phyloP scores from a whole-genome alignment of 495 filamentous ascomycete genomes.

The Hamigera avellanea region DNA sequence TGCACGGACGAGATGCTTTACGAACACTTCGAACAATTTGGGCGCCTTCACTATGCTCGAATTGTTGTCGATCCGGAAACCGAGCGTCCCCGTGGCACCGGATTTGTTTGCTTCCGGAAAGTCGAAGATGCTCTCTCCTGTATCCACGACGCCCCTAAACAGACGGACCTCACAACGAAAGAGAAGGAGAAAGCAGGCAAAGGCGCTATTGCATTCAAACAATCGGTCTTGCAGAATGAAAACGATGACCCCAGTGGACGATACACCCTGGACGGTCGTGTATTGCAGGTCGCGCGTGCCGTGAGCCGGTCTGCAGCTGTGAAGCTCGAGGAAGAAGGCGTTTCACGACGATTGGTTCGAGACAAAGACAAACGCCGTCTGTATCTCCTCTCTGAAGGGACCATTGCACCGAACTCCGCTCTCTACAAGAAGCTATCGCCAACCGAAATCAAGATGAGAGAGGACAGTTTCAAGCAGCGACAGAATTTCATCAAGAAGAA shows the following conservation, averaged over 20 bases:
- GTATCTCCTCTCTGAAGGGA: slow-evolving; percentile 81
- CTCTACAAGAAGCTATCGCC: slow-evolving; percentile 66
- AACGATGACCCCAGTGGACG: slow-evolving; percentile 60
- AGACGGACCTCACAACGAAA: slow-evolving; percentile 22
- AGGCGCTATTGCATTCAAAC: slow-evolving; percentile 35
- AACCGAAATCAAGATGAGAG: slow-evolving; percentile 75
- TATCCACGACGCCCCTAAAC: slow-evolving; percentile 57
- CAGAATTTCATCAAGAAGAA: slow-evolving; percentile 84
- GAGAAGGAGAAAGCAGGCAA: slow-evolving; percentile 26
- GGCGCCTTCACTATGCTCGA: slow-evolving; percentile 72
- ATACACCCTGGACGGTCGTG: slow-evolving; percentile 82
- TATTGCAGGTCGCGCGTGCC: slow-evolving; percentile 73
- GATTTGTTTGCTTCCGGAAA: slow-evolving; percentile 88
- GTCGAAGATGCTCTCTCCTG: slow-evolving; percentile 60
- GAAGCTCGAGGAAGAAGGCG: slow-evolving; percentile 59
- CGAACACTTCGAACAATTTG: slow-evolving; percentile 76
- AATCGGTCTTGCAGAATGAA: slow-evolving; percentile 78
- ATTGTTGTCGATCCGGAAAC: slow-evolving; percentile 78
- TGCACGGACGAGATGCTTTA: slow-evolving; percentile 67
- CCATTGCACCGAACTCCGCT: slow-evolving; percentile 56
- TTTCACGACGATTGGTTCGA: slow-evolving; percentile 49
- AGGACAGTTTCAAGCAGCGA: slow-evolving; percentile 77
- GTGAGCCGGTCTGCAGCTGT: slow-evolving; percentile 69
- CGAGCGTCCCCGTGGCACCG: slow-evolving; percentile 78
- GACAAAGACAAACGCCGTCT: slow-evolving; percentile 87